Evolutionary conservation across 176 grass and related monocot species (phyloP), one percentile per base, ranked within the genome.

Genomic region (Elymus sibiricus): DNA sequence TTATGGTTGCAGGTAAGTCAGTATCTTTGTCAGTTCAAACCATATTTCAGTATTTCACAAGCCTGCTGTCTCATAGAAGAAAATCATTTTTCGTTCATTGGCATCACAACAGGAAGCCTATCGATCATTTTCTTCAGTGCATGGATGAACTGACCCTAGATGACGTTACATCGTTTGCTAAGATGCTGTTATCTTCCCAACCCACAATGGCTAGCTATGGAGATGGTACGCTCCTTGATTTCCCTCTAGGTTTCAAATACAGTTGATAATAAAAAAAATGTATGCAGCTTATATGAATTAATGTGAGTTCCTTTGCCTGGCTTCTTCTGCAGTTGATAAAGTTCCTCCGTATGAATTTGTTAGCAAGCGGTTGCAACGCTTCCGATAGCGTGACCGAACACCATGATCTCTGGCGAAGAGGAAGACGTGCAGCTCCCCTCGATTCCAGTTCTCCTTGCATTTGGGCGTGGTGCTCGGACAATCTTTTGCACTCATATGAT

Each of bases 191-290:
- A 73, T 89, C 91, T 76, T 93, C 95, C 4, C 77, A 80, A 25
- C 95, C 91, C 13, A 98, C 95, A 37, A 87, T 95, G 91, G 91
- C 90, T 85, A 92, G 89, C 81, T 98, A 77, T 84, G 95, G 93
- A 82, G 83, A 94, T 78, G 91, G 93, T 98, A 87, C 8, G 86
- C 71, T 82, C 22, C 53, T 87, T 61, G 64, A 9, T 82, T 42
- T 4, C 43, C 63, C 21, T 42, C 74, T 70, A 47, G 9, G n/a
- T 35, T 74, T 76, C n/a, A 87, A 19, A 16, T 61, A 38, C 24
- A 28, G 5, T 1, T 76, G 14, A 46, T 29, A 10, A 74, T 34
- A 38, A n/a, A 58, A 70, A 11, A 8, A 64, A 43, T 31, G 4
- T 79, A 73, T 9, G 17, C 59, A 81, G 19, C 29, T 79, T 59